phyloP scores from a whole-genome alignment of 805 yeast genomes.

The Yamadazyma scolyti region DNA sequence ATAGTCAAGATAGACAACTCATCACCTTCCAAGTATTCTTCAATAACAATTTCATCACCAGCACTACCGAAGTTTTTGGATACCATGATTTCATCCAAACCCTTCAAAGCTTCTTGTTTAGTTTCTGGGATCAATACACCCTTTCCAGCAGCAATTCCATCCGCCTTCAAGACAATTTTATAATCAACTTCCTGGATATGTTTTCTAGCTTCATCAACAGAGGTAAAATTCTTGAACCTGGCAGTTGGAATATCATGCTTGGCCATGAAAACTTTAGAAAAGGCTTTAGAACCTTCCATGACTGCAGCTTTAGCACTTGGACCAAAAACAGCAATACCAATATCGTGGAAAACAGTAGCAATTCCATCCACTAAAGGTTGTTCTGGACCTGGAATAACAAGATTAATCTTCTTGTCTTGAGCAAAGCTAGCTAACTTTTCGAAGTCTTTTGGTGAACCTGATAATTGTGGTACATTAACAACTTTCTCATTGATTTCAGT shows the following conservation, averaged over 20 bases:
- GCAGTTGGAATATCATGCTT: constrained; percentile 95
- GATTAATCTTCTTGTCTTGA: constrained; percentile 52
- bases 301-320: constrained; percentile 88
- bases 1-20: constrained; percentile 91
- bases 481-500: constrained; percentile 60
- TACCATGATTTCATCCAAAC: constrained; percentile 85
- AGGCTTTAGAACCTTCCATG: constrained; percentile 96
- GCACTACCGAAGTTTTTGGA: constrained; percentile 87
- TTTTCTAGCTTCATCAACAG: constrained; percentile 68
- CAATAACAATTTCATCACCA: constrained; percentile 90
- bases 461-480: constrained; percentile 62
- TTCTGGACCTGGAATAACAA: constrained; percentile 98
- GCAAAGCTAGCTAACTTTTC: constrained; percentile 72
- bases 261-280: constrained; percentile 91
- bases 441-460: constrained; percentile 65
- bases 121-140: constrained; percentile 92
- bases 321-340: constrained; percentile 95
- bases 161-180: constrained; percentile 90
- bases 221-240: constrained; percentile 74
- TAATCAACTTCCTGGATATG: constrained; percentile 65
- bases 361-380: constrained; percentile 97
- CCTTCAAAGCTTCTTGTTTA: constrained; percentile 79
- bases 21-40: constrained; percentile 94
- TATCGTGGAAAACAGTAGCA: constrained; percentile 61
- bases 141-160: constrained; percentile 98